These are phyloP conservation scores for Verticillium zaregamsianum DNA, from an alignment of 2,329 filamentous ascomycete genomes.

Conservation along the genomic window DNA sequence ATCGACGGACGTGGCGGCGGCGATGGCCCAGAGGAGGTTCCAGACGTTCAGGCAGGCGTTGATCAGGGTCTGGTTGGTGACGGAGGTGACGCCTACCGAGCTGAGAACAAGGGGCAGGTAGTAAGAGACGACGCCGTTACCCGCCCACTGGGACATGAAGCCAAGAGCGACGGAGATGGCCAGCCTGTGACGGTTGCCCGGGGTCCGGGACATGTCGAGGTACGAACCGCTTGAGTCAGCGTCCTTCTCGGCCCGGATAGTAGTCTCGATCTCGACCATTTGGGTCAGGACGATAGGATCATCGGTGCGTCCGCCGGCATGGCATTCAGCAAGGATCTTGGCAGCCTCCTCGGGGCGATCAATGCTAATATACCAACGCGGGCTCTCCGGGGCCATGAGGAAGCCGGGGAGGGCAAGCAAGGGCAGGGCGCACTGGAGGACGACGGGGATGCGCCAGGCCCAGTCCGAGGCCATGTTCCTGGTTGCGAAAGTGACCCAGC, in stretches of 20 bases:
- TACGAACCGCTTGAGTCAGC: slow-evolving; percentile 44
- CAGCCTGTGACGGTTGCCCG: slow-evolving; percentile 53
- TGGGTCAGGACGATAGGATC: slow-evolving; percentile 54
- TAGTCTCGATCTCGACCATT: slow-evolving; percentile 56
- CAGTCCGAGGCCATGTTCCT: slow-evolving; percentile 40
- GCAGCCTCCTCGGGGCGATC: slow-evolving; percentile 30
- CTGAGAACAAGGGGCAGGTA: slow-evolving; percentile 40
- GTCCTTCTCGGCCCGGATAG: slow-evolving; percentile 47
- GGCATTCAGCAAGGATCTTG: slow-evolving; percentile 27
- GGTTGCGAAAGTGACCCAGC: slow-evolving; percentile 47
- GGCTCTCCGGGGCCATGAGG: slow-evolving; percentile 42
- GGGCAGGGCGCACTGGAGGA: slow-evolving; percentile 44
- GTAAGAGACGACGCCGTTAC: slow-evolving; percentile 57
- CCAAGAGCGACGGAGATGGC: slow-evolving; percentile 49
- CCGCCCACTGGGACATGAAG: slow-evolving; percentile 56
- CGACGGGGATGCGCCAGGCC: slow-evolving; percentile 47
- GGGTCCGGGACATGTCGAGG: slow-evolving; percentile 48
- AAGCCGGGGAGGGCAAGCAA: slow-evolving; percentile 46
- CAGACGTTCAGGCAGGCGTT: slow-evolving; percentile 41
- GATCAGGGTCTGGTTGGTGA: slow-evolving; percentile 39
- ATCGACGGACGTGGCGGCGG: slow-evolving; percentile 47
- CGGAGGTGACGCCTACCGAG: slow-evolving; percentile 45
- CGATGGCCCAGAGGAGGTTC: slow-evolving; percentile 45
- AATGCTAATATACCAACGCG: slow-evolving; percentile 34
- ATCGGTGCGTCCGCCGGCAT: slow-evolving; percentile 24